Evolutionary conservation across 495 filamentous ascomycete species (phyloP).

Genomic region (Penicillium samsonianum): DNA sequence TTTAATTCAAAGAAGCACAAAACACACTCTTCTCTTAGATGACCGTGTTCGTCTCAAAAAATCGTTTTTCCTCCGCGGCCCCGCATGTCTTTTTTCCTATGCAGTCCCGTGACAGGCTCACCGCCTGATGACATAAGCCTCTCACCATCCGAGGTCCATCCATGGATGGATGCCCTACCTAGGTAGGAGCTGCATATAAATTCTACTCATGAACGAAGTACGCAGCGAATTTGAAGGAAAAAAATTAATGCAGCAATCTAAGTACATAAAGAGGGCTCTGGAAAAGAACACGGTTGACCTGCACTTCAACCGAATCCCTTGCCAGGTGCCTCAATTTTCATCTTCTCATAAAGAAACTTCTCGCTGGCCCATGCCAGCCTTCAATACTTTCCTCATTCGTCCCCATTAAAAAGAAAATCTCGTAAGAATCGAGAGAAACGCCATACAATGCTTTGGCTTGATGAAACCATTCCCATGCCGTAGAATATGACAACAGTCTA

Average conservation of each 20-base stretch:
- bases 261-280: constrained; percentile 23
- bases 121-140: constrained; percentile 22
- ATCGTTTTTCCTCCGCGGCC: constrained; percentile 15
- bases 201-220: too few relatives aligned
- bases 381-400: constrained; percentile 17
- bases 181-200: neutral
- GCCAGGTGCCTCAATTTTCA: constrained; percentile 17
- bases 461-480: constrained; percentile 24
- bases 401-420: constrained; percentile 11
- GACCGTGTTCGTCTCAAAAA: constrained; percentile 16
- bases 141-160: too few relatives aligned
- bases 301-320: constrained; percentile 42
- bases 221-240: constrained; percentile 5
- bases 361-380: constrained; percentile 9
- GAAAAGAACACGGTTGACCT: constrained; percentile 38
- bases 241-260: constrained; percentile 30
- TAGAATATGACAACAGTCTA: constrained; percentile 41
- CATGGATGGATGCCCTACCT: neutral
- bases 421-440: constrained; percentile 37
- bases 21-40: constrained; percentile 7
- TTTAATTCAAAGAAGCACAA: constrained; percentile 5
- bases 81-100: constrained; percentile 14
- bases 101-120: constrained; percentile 18
- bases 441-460: constrained; percentile 50
- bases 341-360: constrained; percentile 11